phyloP scores from a whole-genome alignment of 306 rosid species.

The Casuarina equisetifolia region DNA sequence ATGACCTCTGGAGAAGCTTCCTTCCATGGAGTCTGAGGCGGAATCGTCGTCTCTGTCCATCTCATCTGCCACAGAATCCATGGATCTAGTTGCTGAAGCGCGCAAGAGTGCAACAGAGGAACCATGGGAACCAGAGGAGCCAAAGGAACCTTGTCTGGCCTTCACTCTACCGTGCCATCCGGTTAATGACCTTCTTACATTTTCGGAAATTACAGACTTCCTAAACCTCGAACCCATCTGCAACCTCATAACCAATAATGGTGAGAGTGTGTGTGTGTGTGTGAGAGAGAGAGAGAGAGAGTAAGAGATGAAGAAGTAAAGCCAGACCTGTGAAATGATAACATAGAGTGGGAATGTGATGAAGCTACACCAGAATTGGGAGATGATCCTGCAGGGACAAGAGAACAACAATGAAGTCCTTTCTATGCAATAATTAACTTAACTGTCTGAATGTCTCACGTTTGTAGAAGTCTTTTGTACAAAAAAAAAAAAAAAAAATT shows the following conservation, averaged over 20 bases:
- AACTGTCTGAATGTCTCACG: too few relatives aligned
- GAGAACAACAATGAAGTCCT: not conserved
- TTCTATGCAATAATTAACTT: too few relatives aligned
- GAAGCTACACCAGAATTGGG: conserved; percentile 96
- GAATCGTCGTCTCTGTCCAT: conserved; percentile 1
- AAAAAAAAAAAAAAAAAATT: too few relatives aligned
- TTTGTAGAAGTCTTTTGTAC: too few relatives aligned
- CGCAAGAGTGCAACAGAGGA: conserved; percentile 31
- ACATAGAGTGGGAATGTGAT: conserved; percentile 90
- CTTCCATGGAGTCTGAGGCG: conserved; percentile 37
- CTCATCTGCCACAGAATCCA: conserved; percentile 34
- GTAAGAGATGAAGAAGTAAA: conserved; percentile 16
- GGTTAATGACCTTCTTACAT: conserved; percentile 61
- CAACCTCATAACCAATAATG: conserved; percentile 22
- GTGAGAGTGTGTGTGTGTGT: too few relatives aligned
- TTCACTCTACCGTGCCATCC: conserved; percentile 79
- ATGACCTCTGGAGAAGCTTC: conserved; percentile 43
- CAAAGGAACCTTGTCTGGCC: conserved; percentile 26
- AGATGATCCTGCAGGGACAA: conserved; percentile 50
- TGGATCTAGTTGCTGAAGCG: conserved; percentile 31
- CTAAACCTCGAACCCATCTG: conserved; percentile 89
- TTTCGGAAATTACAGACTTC: conserved; percentile 65
- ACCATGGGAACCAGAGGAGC: not conserved
- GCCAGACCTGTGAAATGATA: conserved; percentile 73
- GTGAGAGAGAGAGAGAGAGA: not conserved